Percentiles rank a stretch among this genome's conserved stretches.
Conservation (phyloP, 2,329 filamentous ascomycete species). For the Teratosphaeria nubilosa region DNA sequence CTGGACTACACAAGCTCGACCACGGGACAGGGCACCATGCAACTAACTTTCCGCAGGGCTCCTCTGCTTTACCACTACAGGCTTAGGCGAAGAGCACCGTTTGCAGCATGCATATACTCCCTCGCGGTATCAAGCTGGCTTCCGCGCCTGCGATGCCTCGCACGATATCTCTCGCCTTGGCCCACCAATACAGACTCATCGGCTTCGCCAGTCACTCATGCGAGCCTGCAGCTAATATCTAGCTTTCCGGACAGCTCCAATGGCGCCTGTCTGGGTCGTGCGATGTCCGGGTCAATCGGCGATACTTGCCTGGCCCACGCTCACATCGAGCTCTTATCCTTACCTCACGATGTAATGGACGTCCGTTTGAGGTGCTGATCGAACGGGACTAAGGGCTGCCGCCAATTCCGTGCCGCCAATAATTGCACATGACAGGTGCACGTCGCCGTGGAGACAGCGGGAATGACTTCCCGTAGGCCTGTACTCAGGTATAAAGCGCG, state of each 20-base stretch:
- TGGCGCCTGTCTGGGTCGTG: conserved; percentile 18
- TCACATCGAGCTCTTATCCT: conserved; percentile 4
- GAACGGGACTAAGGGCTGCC: conserved; percentile 1
- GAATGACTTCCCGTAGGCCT: conserved; percentile 9
- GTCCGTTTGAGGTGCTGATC: neutral
- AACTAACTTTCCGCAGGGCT: neutral
- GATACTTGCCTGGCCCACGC: conserved; percentile 12
- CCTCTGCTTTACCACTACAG: neutral
- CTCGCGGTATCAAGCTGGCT: conserved; percentile 16
- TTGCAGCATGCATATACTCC: conserved; percentile 6
- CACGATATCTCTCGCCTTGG: conserved; percentile 8
- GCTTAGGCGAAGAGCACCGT: neutral
- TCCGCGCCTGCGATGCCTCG: conserved; percentile 5
- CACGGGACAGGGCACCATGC: neutral
- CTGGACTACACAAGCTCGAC: neutral
- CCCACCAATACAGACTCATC: conserved; percentile 16
- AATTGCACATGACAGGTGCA: conserved; percentile 15
- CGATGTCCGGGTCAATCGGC: conserved; percentile 15
- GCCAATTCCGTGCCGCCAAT: conserved; percentile 7
- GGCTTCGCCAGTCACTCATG: conserved; percentile 9
- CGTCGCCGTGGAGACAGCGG: conserved; percentile 11
- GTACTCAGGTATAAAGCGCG: conserved; percentile 18
- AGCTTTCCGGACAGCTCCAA: conserved; percentile 23
- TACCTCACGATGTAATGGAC: conserved; percentile 2
- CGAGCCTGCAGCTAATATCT: conserved; percentile 23